Base-by-base conservation (phyloP, 352 stramenopile species). In the Paralagenidium karlingii region DNA sequence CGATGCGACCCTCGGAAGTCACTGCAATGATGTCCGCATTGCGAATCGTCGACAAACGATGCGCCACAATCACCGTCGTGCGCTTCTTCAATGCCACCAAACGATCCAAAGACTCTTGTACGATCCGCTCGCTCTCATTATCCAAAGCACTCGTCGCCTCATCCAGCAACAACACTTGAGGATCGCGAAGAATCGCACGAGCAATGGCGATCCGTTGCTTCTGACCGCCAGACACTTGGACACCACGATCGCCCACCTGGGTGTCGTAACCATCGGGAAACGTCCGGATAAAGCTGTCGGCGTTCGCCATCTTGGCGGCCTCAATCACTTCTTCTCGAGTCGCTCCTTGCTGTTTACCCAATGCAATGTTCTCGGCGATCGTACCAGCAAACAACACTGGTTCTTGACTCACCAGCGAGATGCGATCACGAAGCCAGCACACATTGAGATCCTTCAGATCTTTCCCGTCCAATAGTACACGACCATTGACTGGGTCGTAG, bases 201-300 rank as follows among this genome's bases (percentile, higher is more conserved):
- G 92, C 91, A 28, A 98, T 94, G 30, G 85, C 85, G 45, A 97
- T 82, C 15, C 82, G 55, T 54, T 94, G 83, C 51, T 97, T 97
- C 54, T 98, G 94, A n/a, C 94, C 92, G 25, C 92, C 90, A 8
- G 60, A 90, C 0, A 98, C 62, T 56, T 93, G 76, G 18, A 88
- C 73, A 21, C 88, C 90, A 24, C 83, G 55, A 45, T 97, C 85
- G 13, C 90, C 91, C 24, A 97, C 69, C 51, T 82, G 43, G 9
- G 88, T 97, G 43, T 94, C 60, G 39, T 91, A 90, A 6, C 59
- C 57, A 2, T 82, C 48, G 4, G 91, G 84, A 38, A 97, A 94
- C 1, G 53, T 51, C 18, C 54, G 51, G 49, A 98, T 95, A 48
- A 98, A 97, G 24, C 81, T 73, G 44, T 94, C 68, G 1, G 79